Base-by-base conservation (phyloP, 768 basidiomycete species). In the Omphalotus guepiniiformis region DNA sequence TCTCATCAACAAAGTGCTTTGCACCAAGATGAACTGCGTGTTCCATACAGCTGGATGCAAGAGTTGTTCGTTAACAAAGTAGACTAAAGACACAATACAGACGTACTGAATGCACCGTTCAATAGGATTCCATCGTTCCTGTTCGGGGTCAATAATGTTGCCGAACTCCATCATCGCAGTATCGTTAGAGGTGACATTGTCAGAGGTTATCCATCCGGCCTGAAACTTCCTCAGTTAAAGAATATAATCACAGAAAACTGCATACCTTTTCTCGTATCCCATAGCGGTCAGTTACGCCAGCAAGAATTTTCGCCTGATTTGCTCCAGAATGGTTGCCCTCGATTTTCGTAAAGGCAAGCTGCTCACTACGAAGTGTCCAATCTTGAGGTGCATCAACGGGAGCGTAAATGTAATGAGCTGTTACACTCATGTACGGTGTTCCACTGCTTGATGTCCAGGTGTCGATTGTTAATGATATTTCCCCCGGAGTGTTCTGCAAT, bases 41-140 rank as follows among this genome's bases (percentile, higher is more conserved):
- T 43, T 68, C 66, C 57, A 68, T 67, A 53, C 66, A 68, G 32
- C 62, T 62, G 39, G 28, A 43, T 21, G 36, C 30, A 13, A 44
- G 42, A 9, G 44, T 39, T 13, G 8, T 30, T 34, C 37, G 25
- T 44, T 42, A 48, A 40, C 23, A 22, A 7, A 22, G 25, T 21
- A 19, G 16, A 23, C 27, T 35, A 9, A 48, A 25, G 29, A 25
- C 18, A 36, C 16, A 42, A n/a, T n/a, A n/a, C n/a, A n/a, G n/a
- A n/a, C 50, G 16, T 48, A 64, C 62, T 52, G 40, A 2, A 62
- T 52, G 47, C 48, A 46, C 21, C 48, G 53, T 22, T 50, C 3
- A 11, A 23, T 27, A 15, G 49, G 19, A 37, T 18, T 28, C 49
- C 49, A 50, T n/a, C 32, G 3, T 2, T 13, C 15, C 39, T 21